phyloP scores from a whole-genome alignment of 768 basidiomycete species.

The Boletus sensibilis region DNA sequence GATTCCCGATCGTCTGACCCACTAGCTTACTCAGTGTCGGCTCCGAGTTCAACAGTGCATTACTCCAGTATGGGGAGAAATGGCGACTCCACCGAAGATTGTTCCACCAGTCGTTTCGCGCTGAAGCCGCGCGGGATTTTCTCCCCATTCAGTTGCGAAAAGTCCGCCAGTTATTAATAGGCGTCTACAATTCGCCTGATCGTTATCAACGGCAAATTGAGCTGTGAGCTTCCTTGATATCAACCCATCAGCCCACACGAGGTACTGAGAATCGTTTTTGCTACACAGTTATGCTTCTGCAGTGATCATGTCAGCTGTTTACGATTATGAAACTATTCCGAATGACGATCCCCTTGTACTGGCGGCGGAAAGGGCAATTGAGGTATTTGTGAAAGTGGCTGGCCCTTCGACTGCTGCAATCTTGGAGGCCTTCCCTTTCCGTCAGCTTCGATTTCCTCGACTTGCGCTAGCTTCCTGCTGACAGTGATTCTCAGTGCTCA shows the following conservation, averaged over 20 bases:
- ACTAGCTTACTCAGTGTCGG: conserved; percentile 19
- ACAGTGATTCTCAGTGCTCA: conserved; percentile 26
- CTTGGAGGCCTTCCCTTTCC: conserved; percentile 33
- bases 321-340: conserved; percentile 32
- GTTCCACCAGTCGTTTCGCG: conserved; percentile 34
- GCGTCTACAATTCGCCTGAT: conserved; percentile 25
- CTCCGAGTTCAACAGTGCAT: conserved; percentile 32
- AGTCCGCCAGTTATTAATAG: conserved; percentile 25
- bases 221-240: conserved; percentile 24
- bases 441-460: conserved; percentile 22
- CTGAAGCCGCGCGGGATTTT: conserved; percentile 27
- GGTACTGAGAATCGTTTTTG: conserved; percentile 1
- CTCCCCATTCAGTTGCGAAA: conserved; percentile 30
- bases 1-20: conserved; percentile 2
- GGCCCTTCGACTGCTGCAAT: conserved; percentile 26
- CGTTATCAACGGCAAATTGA: conserved; percentile 30
- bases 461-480: conserved; percentile 4
- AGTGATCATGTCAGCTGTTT: conserved; percentile 34
- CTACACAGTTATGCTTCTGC: conserved; percentile 31
- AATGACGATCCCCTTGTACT: conserved; percentile 29
- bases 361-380: conserved; percentile 31
- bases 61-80: conserved; percentile 30
- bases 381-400: conserved; percentile 24
- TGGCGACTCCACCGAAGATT: conserved; percentile 35
- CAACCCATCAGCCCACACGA: background rate